Base-by-base conservation (phyloP, 1,139 yeast genomes). In the Candida pseudoviswanathii region DNA sequence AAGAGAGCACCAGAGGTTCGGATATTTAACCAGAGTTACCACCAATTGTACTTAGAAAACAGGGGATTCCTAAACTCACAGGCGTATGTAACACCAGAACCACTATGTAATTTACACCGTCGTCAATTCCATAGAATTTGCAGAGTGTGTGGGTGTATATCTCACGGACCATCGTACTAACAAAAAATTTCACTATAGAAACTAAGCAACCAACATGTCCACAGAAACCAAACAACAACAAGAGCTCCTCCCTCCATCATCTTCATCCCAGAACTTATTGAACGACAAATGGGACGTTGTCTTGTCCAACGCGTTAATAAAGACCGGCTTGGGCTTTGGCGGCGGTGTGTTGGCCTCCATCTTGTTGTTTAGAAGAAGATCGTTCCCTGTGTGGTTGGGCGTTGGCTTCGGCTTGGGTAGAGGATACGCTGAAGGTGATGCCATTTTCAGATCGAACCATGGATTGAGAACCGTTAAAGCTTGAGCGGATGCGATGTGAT, bases 371-470 rank as follows among this genome's bases (percentile, higher is more conserved):
- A 89, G 81, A 70, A 89, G 98, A 79, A 86, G 98, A 73, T 81
- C 96, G 4, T 94, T 90, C 83, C 98, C 98, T 49, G 97, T 92
- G 43, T 92, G 97, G 96, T 72, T 92, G 53, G 98, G 98, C 58
- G 74, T 90, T 58, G 99, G 98, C 39, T 92, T 94, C 62, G 99
- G 99, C 57, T 80, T 92, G 55, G 99, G 99, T 58, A 87, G 97
- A 76, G 97, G 97, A 48, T 94, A 91, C 71, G 84, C 98, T 55
- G 99, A 94, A 77, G 99, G 98, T 54, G 98, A 94, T 66, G 96
- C 97, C 56, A 88, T 92, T 52, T 92, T 94, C 81, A 86, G 98
- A 74, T 81, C 89, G 26, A 65, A 65, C 62, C 88, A 86, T 54
- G 96, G 96, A 51, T 69, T 85, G 58, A 84, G 95, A 77, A 75